Percentiles rank a stretch among this genome's conserved stretches.
Conservation (phyloP, 139 green algal species). For the Chlorella ohadii region DNA sequence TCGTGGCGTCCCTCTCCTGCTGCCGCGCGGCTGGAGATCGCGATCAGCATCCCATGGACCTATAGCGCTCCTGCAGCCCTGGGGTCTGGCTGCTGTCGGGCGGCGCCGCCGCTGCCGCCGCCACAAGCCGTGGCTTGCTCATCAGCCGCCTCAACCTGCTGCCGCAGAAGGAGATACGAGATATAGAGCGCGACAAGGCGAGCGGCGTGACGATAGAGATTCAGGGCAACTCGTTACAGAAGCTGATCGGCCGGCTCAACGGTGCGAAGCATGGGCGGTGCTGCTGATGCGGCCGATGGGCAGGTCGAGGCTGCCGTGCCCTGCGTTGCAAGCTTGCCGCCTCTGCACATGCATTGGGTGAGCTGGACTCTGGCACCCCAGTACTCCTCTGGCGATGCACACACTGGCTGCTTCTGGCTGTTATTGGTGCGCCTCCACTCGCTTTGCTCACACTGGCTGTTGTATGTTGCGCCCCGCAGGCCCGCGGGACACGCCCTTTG, state of each 20-base stretch:
- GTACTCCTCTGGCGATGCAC: too few relatives aligned
- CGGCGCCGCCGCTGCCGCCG: neutral
- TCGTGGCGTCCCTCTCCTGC: neutral
- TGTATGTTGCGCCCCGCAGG: slow-evolving; percentile 49
- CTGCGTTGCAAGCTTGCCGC: too few relatives aligned
- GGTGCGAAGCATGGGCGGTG: slow-evolving; percentile 37
- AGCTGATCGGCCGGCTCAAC: slow-evolving; percentile 77
- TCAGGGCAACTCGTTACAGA: slow-evolving; percentile 66
- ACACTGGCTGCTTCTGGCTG: too few relatives aligned
- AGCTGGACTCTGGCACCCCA: too few relatives aligned
- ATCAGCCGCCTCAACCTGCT: too few relatives aligned
- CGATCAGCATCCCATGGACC: neutral
- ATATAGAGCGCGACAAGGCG: slow-evolving; percentile 85
- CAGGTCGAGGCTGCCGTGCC: too few relatives aligned
- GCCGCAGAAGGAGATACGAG: slow-evolving; percentile 88
- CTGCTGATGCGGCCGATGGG: too few relatives aligned
- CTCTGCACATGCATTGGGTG: too few relatives aligned
- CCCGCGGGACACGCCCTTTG: slow-evolving; percentile 89
- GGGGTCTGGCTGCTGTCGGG: too few relatives aligned
- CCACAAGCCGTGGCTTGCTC: too few relatives aligned
- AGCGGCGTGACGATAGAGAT: slow-evolving; percentile 88
- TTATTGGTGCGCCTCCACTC: neutral
- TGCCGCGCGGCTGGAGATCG: neutral
- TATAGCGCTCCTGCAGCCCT: neutral
- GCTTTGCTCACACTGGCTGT: neutral